Percentiles rank a stretch among this genome's conserved stretches.
phyloP scores from a whole-genome alignment of 2,329 filamentous ascomycete genomes.

The Penicillium sp. region DNA sequence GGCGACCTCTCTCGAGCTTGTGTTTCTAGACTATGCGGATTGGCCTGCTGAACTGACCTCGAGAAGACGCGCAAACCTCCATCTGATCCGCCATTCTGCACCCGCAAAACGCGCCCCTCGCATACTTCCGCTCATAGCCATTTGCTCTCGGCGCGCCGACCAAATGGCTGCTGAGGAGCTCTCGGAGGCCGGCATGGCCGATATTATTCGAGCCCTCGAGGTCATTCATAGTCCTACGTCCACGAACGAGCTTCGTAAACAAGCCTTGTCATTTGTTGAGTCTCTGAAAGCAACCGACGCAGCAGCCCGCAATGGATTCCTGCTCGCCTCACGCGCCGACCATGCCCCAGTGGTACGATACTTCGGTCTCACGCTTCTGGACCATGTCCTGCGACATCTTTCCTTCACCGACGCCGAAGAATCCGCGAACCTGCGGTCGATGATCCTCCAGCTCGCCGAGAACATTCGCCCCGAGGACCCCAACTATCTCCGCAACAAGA shows the following conservation, averaged over 20 bases:
- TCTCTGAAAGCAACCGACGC: constrained; percentile 72
- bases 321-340: constrained; percentile 67
- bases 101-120: not conserved
- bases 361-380: constrained; percentile 87
- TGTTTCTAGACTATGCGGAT: constrained; percentile 1
- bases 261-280: constrained; percentile 83
- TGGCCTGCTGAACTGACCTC: not conserved
- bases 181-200: constrained; percentile 37
- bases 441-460: constrained; percentile 74
- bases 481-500: constrained; percentile 83
- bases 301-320: constrained; percentile 79
- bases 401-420: constrained; percentile 68
- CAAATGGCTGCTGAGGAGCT: constrained; percentile 36
- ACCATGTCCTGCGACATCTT: constrained; percentile 80
- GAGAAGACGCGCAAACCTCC: not conserved
- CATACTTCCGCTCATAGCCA: not conserved
- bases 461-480: constrained; percentile 68
- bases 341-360: constrained; percentile 82
- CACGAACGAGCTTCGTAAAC: constrained; percentile 71
- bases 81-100: not conserved
- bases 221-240: constrained; percentile 80
- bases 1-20: not conserved
- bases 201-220: constrained; percentile 77
- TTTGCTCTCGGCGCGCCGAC: constrained; percentile 6
- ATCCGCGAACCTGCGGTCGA: constrained; percentile 63